Base-by-base conservation (phyloP, 225 moss, liverwort and hornwort genomes). In the Sphagnum contortum region DNA sequence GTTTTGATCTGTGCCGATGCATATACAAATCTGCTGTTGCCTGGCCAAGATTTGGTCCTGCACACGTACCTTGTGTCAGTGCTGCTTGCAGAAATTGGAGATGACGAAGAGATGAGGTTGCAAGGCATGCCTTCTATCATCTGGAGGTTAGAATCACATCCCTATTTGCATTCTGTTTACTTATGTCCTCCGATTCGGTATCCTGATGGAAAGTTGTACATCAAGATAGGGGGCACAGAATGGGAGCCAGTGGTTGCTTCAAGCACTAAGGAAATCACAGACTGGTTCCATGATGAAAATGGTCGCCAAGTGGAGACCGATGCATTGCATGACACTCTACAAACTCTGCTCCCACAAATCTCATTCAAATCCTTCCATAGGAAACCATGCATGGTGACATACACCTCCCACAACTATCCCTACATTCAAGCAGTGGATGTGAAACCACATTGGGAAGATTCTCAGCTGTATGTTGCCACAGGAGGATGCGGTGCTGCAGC, bases 401-500 rank as follows among this genome's bases (percentile, higher is more conserved):
- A 81, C 76, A 91, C 89, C n/a, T 65, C 82, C 6, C 80, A 82
- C 48, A 63, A 79, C 9, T 87, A 89, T 68, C 94, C 94, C 59
- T 95, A 88, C 88, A 80, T 95, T 60, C 77, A 86, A 45, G 76
- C 89, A 9, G 70, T 88, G 5, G 91, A 86, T 61, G 77, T 80
- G 45, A 78, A 85, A 58, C 65, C 64, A 45, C 50, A 6, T 52
- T 52, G 6, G 56, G 64, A 66, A 3, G 75, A 82, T 9, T 85
- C 89, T 54, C 78, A 71, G 64, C 73, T 94, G 12, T 94, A 86
- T 77, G 84, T 91, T 12, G 89, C 86, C 64, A 88, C 89, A 0
- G 94, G 94, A 14, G 91, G 94, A 44, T 91, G 89, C 46, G 94
- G 91, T 9, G 82, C 87, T 3, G 83, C 86, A 57, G 94, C 94